A percentile compares a stretch with the other conserved stretches of the same genome.
phyloP scores from a whole-genome alignment of 2,329 filamentous ascomycete genomes.

The Diaporthe sp. region DNA sequence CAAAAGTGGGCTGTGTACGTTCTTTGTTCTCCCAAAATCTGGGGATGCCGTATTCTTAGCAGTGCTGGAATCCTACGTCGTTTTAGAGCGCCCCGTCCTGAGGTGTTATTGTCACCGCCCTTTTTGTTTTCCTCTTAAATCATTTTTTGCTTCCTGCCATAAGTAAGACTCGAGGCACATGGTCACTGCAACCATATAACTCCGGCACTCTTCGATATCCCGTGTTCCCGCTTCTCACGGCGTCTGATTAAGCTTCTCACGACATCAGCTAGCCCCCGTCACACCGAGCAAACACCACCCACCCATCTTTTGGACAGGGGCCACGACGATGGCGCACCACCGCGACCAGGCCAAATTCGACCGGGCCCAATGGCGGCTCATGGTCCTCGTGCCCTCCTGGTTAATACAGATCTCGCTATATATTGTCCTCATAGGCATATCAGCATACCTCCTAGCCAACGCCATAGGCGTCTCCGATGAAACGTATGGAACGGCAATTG shows the following conservation, averaged over 20 bases:
- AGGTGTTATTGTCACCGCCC: conserved; percentile 34
- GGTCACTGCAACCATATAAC: neutral
- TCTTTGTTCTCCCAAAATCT: conserved; percentile 28
- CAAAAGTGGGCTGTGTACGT: conserved; percentile 39
- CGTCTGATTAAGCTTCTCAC: conserved; percentile 29
- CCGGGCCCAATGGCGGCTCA: conserved; percentile 65
- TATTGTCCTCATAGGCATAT: conserved; percentile 64
- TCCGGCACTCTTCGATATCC: neutral
- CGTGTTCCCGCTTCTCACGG: neutral
- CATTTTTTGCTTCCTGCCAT: neutral
- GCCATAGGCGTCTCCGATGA: conserved; percentile 61
- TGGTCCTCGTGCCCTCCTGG: conserved; percentile 66
- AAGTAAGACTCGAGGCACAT: neutral
- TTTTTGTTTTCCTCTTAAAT: neutral
- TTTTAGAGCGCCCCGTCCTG: conserved; percentile 25
- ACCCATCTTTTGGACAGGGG: conserved; percentile 21
- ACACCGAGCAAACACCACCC: conserved; percentile 1
- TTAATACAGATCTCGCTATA: conserved; percentile 61
- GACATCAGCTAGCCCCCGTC: conserved; percentile 6
- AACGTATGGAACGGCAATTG: conserved; percentile 50
- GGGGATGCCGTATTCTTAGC: conserved; percentile 36
- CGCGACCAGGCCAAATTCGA: conserved; percentile 67
- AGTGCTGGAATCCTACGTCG: conserved; percentile 34
- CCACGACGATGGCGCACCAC: conserved; percentile 55
- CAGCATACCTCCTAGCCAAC: conserved; percentile 66